Conservation (phyloP, 2,329 filamentous ascomycete genomes). For the Hypoxylon sp. region DNA sequence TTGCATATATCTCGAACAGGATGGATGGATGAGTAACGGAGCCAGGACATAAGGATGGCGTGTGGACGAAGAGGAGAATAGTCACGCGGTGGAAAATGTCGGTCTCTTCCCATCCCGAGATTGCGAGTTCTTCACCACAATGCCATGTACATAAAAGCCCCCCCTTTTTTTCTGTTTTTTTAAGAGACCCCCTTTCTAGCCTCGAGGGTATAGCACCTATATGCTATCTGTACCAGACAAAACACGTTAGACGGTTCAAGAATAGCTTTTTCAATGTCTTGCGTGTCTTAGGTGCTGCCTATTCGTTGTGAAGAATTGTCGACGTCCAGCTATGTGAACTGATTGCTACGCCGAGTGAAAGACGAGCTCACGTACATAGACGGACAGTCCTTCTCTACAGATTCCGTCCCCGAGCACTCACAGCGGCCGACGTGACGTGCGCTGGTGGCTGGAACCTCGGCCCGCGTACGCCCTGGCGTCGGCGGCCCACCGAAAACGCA, state of each 20-base stretch:
- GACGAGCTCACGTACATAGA: not conserved
- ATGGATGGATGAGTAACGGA: slow-evolving; percentile 28
- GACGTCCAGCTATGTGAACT: not conserved
- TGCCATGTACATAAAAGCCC: slow-evolving; percentile 27
- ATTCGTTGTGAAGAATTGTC: not conserved
- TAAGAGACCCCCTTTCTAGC: slow-evolving; percentile 2
- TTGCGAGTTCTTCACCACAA: not conserved
- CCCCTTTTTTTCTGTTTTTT: not conserved
- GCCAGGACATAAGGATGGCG: slow-evolving; percentile 6
- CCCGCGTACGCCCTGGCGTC: too few species aligned
- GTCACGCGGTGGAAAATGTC: slow-evolving; percentile 5
- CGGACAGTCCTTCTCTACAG: too few species aligned
- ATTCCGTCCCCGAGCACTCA: too few species aligned
- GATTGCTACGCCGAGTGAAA: not conserved
- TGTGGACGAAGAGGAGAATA: too few species aligned
- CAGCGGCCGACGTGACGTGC: too few species aligned
- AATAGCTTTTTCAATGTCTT: too few species aligned
- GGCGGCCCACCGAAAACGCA: too few species aligned
- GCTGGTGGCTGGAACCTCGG: too few species aligned
- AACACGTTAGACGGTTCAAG: slow-evolving; percentile 18
- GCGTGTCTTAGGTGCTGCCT: not conserved
- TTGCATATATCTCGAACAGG: slow-evolving; percentile 34
- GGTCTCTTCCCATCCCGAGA: slow-evolving; percentile 6
- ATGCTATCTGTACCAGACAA: slow-evolving; percentile 25
- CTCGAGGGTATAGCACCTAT: slow-evolving; percentile 23